A percentile compares a stretch with the other conserved stretches of the same genome.
Evolutionary conservation across 2,329 filamentous ascomycete genomes (phyloP).

Genomic region (Fusarium newnesense): DNA sequence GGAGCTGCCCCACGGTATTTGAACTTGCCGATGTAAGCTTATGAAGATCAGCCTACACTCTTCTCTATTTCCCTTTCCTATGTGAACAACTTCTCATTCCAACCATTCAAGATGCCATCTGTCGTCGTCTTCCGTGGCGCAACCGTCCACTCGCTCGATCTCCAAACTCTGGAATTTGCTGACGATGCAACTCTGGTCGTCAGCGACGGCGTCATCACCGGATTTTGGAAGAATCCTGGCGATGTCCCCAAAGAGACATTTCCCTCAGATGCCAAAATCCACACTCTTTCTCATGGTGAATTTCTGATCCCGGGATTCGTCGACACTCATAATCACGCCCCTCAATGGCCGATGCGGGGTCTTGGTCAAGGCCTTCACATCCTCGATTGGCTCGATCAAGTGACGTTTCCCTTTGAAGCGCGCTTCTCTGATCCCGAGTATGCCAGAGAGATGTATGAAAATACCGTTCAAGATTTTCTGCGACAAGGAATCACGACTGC

Average conservation of each 20-base stretch:
- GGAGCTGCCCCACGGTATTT: background rate
- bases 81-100: accelerated
- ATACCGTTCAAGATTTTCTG: constrained; percentile 7
- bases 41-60: background rate
- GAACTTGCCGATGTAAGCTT: background rate
- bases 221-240: constrained; percentile 1
- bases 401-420: constrained; percentile 62
- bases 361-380: constrained; percentile 63
- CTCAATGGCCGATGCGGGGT: constrained; percentile 62
- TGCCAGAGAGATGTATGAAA: constrained; percentile 3
- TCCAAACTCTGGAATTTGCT: background rate
- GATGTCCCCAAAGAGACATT: background rate
- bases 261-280: background rate
- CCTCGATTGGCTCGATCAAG: constrained; percentile 71
- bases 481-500: constrained; percentile 22
- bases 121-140: background rate
- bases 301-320: constrained; percentile 65
- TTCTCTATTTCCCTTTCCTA: background rate
- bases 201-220: background rate
- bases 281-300: background rate
- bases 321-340: constrained; percentile 76
- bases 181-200: constrained; percentile 1
- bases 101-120: background rate
- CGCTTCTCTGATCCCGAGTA: constrained; percentile 11
- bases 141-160: background rate